Base-by-base conservation (phyloP, 2,329 filamentous ascomycete species). In the Colletotrichum cordylinicola region DNA sequence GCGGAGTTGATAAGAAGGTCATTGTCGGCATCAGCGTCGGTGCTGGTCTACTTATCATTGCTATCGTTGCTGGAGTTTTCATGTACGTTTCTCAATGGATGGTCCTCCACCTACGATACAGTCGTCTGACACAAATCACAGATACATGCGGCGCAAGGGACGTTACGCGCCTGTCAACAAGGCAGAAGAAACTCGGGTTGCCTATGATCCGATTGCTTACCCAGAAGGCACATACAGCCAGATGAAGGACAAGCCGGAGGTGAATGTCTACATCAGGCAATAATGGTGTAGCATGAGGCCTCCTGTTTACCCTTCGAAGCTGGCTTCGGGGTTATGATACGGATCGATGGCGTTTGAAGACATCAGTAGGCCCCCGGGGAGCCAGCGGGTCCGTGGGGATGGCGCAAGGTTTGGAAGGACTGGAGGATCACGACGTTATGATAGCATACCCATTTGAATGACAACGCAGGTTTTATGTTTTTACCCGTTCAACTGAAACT, bases 1-100 rank as follows among this genome's bases (percentile, higher is more conserved):
- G 80, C 2, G 85, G 86, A 0, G 83, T 86, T 4, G 83, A 82
- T n/a, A 88, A 86, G 35, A 85, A 85, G 27, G 69, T 89, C 39
- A 86, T 90, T 60, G 83, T 90, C 31, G 89, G 89, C 5, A 79
- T 90, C 2, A 85, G 84, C 55, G 84, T 90, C 2, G 89, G 89
- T 1, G 67, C 88, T 12, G 87, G 87, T 2, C 80, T 88, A 0
- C 84, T 87, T 0, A 77, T 85, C 4, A 27, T 90, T 4, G 74
- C 82, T 8, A 83, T 79, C 6, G 72, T 82, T 5, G 70, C 84
- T 48, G 82, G 75, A 67, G 70, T 56, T 60, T 64, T 16, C 33
- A 13, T 72, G 72, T 74, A 61, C n/a, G 67, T 66, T 27, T 13
- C 29, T 33, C 58, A 21, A 18, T 3, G 24, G 31, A 10, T 4